Base-by-base conservation (phyloP, 1,284 basidiomycete species). In the Erythrobasidium hasegawianum region DNA sequence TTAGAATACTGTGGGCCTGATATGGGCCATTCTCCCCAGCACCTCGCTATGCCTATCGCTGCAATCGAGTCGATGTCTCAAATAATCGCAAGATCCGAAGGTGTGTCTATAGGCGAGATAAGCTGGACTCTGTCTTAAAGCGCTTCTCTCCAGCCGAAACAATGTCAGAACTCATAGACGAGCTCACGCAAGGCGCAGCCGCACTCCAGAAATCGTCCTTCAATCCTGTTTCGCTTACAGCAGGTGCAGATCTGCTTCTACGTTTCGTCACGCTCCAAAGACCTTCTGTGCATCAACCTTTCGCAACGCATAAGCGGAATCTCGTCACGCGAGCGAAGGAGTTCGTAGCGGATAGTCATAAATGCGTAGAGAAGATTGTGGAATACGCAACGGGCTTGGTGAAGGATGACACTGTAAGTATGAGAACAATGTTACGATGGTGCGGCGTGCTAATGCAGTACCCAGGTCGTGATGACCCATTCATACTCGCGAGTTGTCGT, bases 401-500 rank as follows among this genome's bases (percentile, higher is more conserved):
- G 76, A 87, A 90, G 76, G 95, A 97, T 75, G 91, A 92, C 75
- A 89, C 88, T 39, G 87, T 94, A 71, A 22, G 66, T 64, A 57
- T 64, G 53, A 54, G n/a, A n/a, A n/a, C n/a, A n/a, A n/a, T n/a
- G n/a, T n/a, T n/a, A n/a, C n/a, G n/a, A n/a, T n/a, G n/a, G n/a
- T n/a, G n/a, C n/a, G n/a, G n/a, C n/a, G n/a, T n/a, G 33, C 14
- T 22, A 68, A 50, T 38, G 62, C 49, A 43, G 61, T 58, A 59
- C 57, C 58, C 55, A 33, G 60, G 77, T 93, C 90, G 93, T 97
- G 75, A 83, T 97, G 68, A 97, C 92, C 2, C 95, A 97, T 79
- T 90, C 89, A 22, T 91, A 93, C 80, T 98, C 96, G 49, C 83
- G 96, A 72, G 94, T 97, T 26, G 95, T 99, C 54, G 89, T 96